Evolutionary conservation across 2,329 filamentous ascomycete genomes (phyloP), one percentile per base, ranked within the genome.

Genomic region (Stachybotrys echinatus): DNA sequence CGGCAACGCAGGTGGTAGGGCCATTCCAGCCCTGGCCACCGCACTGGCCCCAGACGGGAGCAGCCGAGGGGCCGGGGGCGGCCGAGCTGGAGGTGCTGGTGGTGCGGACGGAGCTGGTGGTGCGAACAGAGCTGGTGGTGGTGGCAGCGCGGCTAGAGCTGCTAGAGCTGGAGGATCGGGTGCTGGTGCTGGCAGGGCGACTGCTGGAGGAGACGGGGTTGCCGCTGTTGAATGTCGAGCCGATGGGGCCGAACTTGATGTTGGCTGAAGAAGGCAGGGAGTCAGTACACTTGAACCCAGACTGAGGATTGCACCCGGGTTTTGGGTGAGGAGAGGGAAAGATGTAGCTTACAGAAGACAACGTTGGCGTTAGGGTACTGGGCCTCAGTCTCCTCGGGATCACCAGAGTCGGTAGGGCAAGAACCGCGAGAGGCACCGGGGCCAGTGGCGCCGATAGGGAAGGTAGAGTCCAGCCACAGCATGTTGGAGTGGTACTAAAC

Each of bases 381-480:
- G 14, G 63, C 38, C 66, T 81, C 74, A 42, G 83, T 63, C 8
- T 74, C 71, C 21, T 61, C 49, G 21, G 80, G 80, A 22, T 66
- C 70, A 45, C 80, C 80, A n/a, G 75, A 76, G 54, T 63, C 68
- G 45, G 70, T 73, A 48, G 70, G 51, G 64, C 81, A 84, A 22
- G 68, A 67, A 51, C 81, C 81, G 60, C 80, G 76, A 47, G 69
- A 67, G 50, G 69, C 66, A 57, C 80, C 80, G 18, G 71, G 74
- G 1, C 52, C 55, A 47, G 69, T 71, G 22, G 66, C 55, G 54
- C 68, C 59, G 53, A 71, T 69, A 42, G 83, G 83, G 71, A 77
- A 84, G 62, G 69, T 76, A 53, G 77, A 78, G 71, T 88, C 85
- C 55, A 89, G 77, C 85, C 85, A 88, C 58, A 84, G 76, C 83